These are phyloP conservation scores for Phytopythium mirpurense DNA, from an alignment of 352 stramenopile species.

Conservation along the genomic window DNA sequence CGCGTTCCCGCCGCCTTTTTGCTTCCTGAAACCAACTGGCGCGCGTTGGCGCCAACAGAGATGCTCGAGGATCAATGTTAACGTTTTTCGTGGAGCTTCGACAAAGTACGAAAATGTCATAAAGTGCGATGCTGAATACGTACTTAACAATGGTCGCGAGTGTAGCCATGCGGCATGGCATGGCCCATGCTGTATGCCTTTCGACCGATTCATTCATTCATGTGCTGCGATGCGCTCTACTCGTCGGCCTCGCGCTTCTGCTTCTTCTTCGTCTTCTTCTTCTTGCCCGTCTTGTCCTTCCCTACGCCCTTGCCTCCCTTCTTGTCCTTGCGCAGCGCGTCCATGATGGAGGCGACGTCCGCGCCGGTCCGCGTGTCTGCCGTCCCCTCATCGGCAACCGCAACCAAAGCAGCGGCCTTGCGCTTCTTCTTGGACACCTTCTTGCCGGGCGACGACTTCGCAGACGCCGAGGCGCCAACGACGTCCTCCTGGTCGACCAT, in stretches of 20 bases:
- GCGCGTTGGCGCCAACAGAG: background rate
- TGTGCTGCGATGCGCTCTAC: no score
- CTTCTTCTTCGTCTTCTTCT: slow-evolving; percentile 36
- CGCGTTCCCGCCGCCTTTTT: slow-evolving; percentile 1
- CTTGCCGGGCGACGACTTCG: slow-evolving; percentile 5
- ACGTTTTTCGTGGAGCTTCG: background rate
- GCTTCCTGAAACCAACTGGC: background rate
- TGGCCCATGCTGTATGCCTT: no score
- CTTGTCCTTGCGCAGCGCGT: slow-evolving; percentile 33
- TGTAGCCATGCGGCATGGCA: background rate
- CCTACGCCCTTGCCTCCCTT: slow-evolving; percentile 28
- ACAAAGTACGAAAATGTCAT: background rate
- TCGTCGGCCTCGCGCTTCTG: slow-evolving; percentile 17
- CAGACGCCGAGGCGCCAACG: slow-evolving; percentile 4
- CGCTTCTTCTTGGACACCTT: slow-evolving; percentile 41
- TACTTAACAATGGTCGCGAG: background rate
- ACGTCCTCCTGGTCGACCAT: slow-evolving; percentile 37
- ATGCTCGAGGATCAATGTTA: no score
- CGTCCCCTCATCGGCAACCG: slow-evolving; percentile 9
- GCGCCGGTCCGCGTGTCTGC: slow-evolving; percentile 22
- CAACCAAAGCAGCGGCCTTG: slow-evolving; percentile 19
- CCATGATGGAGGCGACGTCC: slow-evolving; percentile 68
- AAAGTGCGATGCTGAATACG: background rate
- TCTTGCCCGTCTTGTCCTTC: slow-evolving; percentile 40
- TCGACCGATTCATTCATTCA: no score